phyloP scores from a whole-genome alignment of 495 filamentous ascomycete genomes.

The Glutinoglossum americanum region DNA sequence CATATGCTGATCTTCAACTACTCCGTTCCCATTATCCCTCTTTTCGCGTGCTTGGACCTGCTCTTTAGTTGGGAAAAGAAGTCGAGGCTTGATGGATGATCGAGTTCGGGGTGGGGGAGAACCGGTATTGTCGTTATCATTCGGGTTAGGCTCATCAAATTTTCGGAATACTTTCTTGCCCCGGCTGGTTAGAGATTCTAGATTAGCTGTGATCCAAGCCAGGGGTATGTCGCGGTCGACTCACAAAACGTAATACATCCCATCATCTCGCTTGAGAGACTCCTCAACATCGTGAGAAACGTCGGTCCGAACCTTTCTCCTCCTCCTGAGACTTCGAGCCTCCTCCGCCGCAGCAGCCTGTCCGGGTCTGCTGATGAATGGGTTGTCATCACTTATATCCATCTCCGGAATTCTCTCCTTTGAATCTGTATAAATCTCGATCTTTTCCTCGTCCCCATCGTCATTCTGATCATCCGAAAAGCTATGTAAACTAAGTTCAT shows the following conservation, averaged over 20 bases:
- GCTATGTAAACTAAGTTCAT: conserved; percentile 47
- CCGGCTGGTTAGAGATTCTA: conserved; percentile 37
- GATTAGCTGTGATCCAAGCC: background rate
- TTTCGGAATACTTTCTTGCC: conserved; percentile 65
- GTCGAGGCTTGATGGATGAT: conserved; percentile 58
- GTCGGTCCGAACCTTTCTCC: background rate
- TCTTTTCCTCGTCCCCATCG: conserved; percentile 24
- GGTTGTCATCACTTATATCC: conserved; percentile 45
- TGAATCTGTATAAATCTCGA: conserved; percentile 77
- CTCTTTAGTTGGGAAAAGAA: conserved; percentile 48
- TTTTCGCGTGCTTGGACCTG: conserved; percentile 14
- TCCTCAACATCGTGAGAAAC: conserved; percentile 36
- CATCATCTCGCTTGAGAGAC: conserved; percentile 44
- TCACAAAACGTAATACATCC: conserved; percentile 75
- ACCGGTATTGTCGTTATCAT: conserved; percentile 21
- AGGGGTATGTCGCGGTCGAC: conserved; percentile 18
- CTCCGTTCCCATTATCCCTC: conserved; percentile 8
- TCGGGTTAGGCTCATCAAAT: conserved; percentile 18
- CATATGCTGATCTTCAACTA: conserved; percentile 14
- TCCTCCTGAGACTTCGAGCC: conserved; percentile 4
- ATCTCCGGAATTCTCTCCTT: conserved; percentile 62
- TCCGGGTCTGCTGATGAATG: conserved; percentile 34
- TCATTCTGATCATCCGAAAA: conserved; percentile 32
- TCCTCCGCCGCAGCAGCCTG: conserved; percentile 16
- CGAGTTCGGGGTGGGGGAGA: conserved; percentile 30